phyloP scores from a whole-genome alignment of 2,329 filamentous ascomycete species.

The Didymosphaeria variabile region DNA sequence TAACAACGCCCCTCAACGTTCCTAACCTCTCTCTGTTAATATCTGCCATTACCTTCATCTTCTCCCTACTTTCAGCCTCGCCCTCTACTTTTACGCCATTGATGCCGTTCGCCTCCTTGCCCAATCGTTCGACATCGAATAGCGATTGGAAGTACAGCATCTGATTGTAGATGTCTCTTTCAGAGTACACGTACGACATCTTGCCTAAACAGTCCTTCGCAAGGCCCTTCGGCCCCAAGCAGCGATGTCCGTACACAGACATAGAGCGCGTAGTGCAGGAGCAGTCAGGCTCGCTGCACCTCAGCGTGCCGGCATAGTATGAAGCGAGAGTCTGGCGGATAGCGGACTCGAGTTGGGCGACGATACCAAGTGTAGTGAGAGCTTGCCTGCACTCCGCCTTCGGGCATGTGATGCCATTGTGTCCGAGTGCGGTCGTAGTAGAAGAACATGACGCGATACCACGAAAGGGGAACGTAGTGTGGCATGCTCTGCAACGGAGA shows the following conservation, averaged over 20 bases:
- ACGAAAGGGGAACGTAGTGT: constrained; percentile 75
- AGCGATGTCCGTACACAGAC: constrained; percentile 89
- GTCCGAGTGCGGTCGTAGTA: constrained; percentile 62
- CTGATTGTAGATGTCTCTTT: constrained; percentile 95
- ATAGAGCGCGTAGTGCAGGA: constrained; percentile 89
- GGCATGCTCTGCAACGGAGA: constrained; percentile 84
- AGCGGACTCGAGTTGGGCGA: constrained; percentile 87
- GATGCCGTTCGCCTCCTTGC: constrained; percentile 54
- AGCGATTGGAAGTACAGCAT: constrained; percentile 84
- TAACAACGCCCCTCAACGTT: constrained; percentile 79
- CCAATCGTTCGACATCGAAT: constrained; percentile 89
- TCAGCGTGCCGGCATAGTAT: constrained; percentile 93
- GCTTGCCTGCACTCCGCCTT: constrained; percentile 68
- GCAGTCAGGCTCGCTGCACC: constrained; percentile 89
- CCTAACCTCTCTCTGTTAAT: constrained; percentile 83
- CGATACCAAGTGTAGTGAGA: constrained; percentile 75
- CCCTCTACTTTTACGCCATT: constrained; percentile 65
- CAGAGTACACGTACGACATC: constrained; percentile 87
- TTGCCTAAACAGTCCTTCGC: constrained; percentile 84
- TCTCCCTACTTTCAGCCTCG: constrained; percentile 62
- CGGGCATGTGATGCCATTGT: constrained; percentile 78
- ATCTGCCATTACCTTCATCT: constrained; percentile 73
- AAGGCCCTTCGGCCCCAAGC: constrained; percentile 85
- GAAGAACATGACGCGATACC: constrained; percentile 64
- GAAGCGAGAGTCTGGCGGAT: constrained; percentile 79